These are phyloP conservation scores for Thuja plicata DNA, from an alignment of 83 land plant species.

Conservation along the genomic window DNA sequence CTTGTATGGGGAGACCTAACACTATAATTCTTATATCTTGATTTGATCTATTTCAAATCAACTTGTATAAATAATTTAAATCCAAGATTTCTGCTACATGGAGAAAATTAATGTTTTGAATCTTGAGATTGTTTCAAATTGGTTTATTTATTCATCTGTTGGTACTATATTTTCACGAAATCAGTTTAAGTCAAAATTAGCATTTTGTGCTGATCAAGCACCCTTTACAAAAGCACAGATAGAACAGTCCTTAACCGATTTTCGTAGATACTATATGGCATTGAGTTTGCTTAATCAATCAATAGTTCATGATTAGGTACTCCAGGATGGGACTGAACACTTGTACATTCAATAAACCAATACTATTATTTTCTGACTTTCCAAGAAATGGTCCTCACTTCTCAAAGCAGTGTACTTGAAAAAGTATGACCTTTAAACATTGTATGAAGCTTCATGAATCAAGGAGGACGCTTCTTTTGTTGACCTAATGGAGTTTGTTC, in stretches of 20 bases:
- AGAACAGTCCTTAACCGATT: not conserved
- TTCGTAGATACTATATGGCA: too few relatives aligned
- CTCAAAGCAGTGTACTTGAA: not conserved
- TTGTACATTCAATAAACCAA: not conserved
- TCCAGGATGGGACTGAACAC: not conserved
- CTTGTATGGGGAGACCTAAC: not conserved
- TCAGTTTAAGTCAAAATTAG: not conserved
- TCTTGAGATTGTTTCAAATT: not conserved
- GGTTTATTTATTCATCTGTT: not conserved
- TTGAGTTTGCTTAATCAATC: not conserved
- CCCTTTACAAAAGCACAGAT: not conserved
- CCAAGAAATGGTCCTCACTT: not conserved
- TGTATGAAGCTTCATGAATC: not conserved
- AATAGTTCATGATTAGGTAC: not conserved
- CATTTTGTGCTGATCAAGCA: not conserved
- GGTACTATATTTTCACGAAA: not conserved
- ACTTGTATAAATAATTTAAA: not conserved
- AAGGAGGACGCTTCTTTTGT: not conserved
- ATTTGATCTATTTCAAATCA: not conserved
- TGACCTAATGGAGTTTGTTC: not conserved
- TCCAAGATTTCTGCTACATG: not conserved
- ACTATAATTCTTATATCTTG: not conserved
- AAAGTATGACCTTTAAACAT: not conserved
- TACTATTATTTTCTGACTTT: not conserved
- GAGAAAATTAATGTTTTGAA: not conserved